Percentiles rank a stretch among this genome's conserved stretches.
Conservation (phyloP, 768 basidiomycete species). For the Mycena alexandri region DNA sequence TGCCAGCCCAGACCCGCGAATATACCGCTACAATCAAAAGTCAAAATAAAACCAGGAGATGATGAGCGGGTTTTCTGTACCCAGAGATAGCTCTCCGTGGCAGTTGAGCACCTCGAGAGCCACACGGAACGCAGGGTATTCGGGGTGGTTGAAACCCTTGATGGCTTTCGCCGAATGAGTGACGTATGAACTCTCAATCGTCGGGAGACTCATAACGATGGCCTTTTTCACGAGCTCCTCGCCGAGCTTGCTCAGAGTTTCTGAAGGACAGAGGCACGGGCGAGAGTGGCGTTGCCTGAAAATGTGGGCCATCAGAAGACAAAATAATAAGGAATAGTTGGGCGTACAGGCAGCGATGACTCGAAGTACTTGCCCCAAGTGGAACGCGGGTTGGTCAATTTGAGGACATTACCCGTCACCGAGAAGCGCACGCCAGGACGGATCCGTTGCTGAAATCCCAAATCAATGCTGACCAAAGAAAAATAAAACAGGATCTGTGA, state of each 20-base stretch:
- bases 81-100: constrained; percentile 96
- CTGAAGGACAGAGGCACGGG: constrained; percentile 74
- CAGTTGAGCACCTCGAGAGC: constrained; percentile 90
- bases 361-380: constrained; percentile 81
- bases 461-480: constrained; percentile 5
- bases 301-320: constrained; percentile 20
- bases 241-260: constrained; percentile 84
- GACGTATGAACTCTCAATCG: constrained; percentile 94
- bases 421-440: constrained; percentile 89
- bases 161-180: constrained; percentile 84
- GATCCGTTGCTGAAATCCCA: constrained; percentile 75
- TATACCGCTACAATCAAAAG: constrained; percentile 71
- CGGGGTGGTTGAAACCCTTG: constrained; percentile 83
- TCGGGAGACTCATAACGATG: constrained; percentile 88
- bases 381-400: constrained; percentile 76
- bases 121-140: constrained; percentile 88
- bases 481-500: constrained; percentile 22
- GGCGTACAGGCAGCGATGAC: constrained; percentile 67
- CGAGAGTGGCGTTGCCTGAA: constrained; percentile 65
- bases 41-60: neutral
- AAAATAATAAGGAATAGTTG: neutral
- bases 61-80: constrained; percentile 52
- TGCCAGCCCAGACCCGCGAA: constrained; percentile 94
- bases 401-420: constrained; percentile 88
- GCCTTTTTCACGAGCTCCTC: constrained; percentile 80